Base-by-base conservation (phyloP, 2,329 filamentous ascomycete genomes). In the Arthrobotrys musiformis region DNA sequence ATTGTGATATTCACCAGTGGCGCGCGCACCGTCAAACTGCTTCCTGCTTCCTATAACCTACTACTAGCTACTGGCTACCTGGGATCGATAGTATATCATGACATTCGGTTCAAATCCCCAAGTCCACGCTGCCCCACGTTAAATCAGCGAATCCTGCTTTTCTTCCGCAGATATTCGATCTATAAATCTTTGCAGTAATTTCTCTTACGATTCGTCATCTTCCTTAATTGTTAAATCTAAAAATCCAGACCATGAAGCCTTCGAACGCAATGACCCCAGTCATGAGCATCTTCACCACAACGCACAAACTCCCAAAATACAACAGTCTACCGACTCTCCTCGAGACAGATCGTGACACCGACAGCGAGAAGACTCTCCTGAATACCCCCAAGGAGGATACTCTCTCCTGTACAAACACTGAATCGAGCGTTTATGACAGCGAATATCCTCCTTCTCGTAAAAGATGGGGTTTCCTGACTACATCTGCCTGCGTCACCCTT, bases 341-440 rank as follows among this genome's bases (percentile, higher is more conserved):
- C 13, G 73, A 66, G 28, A 58, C 50, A n/a, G n/a, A n/a, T n/a
- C n/a, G n/a, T 4, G 73, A 77, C 48, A 68, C 30, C 17, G 73
- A 77, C 28, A 77, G 64, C 60, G 66, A 70, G 17, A 70, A 70
- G 42, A 70, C 73, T 8, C 73, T 77, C 8, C 15, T 77, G 37
- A 54, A 70, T 15, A 42, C 28, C 7, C 4, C 42, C 37, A 52
- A 35, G 22, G 56, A 66, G 15, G 66, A 63, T 1, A 17, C 40
- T 7, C 11, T 35, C 4, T 46, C 46, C 4, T 33, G n/a, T 17
- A 56, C 46, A 48, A 63, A 68, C 9, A 48, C 70, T 4, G 54
- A 69, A 19, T 56, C 42, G n/a, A 60, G 2, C n/a, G 0, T 48
- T 8, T 24, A 19, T 5, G 46, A 58, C n/a, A n/a, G n/a, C 22